These are phyloP conservation scores for Mycena haematopus DNA, from an alignment of 768 basidiomycete species.

Conservation along the genomic window DNA sequence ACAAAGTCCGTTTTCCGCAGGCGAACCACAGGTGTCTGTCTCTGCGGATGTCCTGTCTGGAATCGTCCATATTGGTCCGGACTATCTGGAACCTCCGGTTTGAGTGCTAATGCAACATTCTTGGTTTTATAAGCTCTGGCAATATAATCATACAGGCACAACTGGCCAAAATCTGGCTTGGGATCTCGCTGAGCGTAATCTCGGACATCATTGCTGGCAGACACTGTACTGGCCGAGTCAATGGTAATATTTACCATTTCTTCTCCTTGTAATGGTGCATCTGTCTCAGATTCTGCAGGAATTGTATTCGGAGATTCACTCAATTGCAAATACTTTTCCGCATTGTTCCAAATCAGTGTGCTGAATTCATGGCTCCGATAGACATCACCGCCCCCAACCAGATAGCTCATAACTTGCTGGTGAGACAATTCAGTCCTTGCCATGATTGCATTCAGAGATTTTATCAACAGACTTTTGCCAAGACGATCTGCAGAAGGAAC, in stretches of 20 bases:
- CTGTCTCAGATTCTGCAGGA: too few relatives aligned
- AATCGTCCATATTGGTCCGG: neutral
- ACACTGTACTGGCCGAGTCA: neutral
- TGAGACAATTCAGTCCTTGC: slow-evolving; percentile 9
- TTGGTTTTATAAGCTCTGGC: neutral
- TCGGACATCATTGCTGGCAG: neutral
- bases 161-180: neutral
- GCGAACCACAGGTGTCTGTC: neutral
- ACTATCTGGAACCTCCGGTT: neutral
- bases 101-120: neutral
- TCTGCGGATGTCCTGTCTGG: neutral
- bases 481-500: accelerated
- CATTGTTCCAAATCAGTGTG: too few relatives aligned
- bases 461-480: slow-evolving; percentile 3
- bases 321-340: too few relatives aligned
- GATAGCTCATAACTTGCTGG: slow-evolving; percentile 18
- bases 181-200: neutral
- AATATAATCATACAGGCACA: neutral
- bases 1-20: neutral
- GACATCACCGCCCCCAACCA: neutral
- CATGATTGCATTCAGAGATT: slow-evolving; percentile 4
- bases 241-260: neutral
- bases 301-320: too few relatives aligned
- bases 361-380: slow-evolving; percentile 1
- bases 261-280: too few relatives aligned